Percentiles rank a stretch among this genome's conserved stretches.
These are phyloP conservation scores for Leucogyrophana mollusca DNA, from an alignment of 768 basidiomycete genomes.

Conservation along the genomic window DNA sequence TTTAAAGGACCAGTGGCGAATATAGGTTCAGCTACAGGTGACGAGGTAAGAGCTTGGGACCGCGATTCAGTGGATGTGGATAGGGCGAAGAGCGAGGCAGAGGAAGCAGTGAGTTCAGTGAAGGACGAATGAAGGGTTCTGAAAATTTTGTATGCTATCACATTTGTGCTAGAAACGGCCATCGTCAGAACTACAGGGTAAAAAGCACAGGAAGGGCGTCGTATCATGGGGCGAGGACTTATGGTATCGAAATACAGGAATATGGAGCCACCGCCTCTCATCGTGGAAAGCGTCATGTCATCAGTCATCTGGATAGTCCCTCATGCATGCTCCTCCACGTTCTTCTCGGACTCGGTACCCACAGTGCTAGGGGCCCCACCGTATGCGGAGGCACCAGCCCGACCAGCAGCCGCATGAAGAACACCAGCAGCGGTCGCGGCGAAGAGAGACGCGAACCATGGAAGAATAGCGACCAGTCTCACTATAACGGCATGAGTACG, in stretches of 20 bases:
- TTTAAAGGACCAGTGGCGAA: constrained; percentile 26
- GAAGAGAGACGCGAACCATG: constrained; percentile 51
- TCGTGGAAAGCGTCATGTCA: no score
- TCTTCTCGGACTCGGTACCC: constrained; percentile 1
- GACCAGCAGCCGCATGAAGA: constrained; percentile 29
- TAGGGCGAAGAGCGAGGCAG: neutral
- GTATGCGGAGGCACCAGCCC: neutral
- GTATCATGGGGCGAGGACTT: no score
- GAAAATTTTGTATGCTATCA: no score
- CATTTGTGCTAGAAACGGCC: no score
- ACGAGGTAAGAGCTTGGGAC: neutral
- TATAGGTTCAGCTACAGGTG: neutral
- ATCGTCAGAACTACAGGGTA: no score
- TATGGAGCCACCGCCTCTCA: no score
- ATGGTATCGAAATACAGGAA: no score
- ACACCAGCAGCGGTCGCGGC: constrained; percentile 35
- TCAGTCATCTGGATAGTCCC: no score
- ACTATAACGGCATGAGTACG: constrained; percentile 33
- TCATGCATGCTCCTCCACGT: no score
- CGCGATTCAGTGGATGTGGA: neutral
- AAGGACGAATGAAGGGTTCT: neutral
- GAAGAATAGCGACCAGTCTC: constrained; percentile 45
- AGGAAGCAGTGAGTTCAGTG: neutral
- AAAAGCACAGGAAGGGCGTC: no score
- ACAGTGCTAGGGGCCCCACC: neutral